Evolutionary conservation across 306 rosid genomes (phyloP).

Genomic region (Aeschynomene evenia): DNA sequence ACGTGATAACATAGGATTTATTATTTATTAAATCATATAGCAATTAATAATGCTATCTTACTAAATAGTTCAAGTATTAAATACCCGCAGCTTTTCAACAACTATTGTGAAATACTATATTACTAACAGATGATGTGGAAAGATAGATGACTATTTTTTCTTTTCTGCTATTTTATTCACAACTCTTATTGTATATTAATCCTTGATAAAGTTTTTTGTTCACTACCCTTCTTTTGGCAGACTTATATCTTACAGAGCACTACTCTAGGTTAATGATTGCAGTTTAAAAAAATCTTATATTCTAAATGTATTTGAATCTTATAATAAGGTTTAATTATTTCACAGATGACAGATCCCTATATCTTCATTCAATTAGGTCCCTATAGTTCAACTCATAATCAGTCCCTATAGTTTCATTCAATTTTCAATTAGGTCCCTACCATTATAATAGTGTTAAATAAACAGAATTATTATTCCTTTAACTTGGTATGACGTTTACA

Average conservation of each 20-base stretch:
- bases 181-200: neutral
- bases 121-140: neutral
- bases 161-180: neutral
- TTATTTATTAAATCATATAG: neutral
- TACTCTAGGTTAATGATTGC: neutral
- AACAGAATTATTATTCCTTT: too few species aligned
- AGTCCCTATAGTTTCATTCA: too few species aligned
- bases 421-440: too few species aligned
- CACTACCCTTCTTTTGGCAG: neutral
- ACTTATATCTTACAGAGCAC: neutral
- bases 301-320: neutral
- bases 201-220: neutral
- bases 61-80: neutral
- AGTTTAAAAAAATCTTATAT: neutral
- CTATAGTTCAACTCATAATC: too few species aligned
- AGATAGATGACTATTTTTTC: neutral
- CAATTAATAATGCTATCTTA: slow-evolving; percentile 1
- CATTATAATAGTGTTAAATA: too few species aligned
- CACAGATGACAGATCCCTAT: too few species aligned
- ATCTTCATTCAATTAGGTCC: too few species aligned
- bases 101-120: neutral
- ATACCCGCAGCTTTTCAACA: neutral
- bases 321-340: too few species aligned
- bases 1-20: neutral
- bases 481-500: too few species aligned